A percentile compares a stretch with the other conserved stretches of the same genome.
Conservation (phyloP, 768 basidiomycete genomes). For the Dacryopinax primogenitus region DNA sequence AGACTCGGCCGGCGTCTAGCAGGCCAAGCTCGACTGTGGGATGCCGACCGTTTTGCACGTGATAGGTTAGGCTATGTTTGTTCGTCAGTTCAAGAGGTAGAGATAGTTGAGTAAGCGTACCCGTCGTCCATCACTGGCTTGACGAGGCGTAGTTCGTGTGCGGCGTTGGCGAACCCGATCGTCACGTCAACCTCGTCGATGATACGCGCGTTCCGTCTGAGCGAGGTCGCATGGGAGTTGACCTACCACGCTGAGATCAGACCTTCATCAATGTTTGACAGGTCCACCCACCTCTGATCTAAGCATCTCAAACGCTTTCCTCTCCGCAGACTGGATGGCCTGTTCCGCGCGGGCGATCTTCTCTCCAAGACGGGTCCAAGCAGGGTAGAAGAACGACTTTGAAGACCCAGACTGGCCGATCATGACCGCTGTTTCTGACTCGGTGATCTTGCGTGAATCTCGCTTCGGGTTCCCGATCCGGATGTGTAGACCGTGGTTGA, state of each 20-base stretch:
- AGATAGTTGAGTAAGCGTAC: constrained; percentile 33
- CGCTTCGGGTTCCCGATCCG: constrained; percentile 55
- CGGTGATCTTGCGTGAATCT: constrained; percentile 40
- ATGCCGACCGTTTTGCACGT: constrained; percentile 73
- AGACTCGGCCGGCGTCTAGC: constrained; percentile 54
- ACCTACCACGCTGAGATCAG: constrained; percentile 37
- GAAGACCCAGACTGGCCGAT: not conserved
- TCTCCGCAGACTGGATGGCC: constrained; percentile 48
- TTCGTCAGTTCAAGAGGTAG: not conserved
- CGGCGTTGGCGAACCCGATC: constrained; percentile 67
- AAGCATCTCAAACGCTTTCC: constrained; percentile 55
- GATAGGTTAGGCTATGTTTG: constrained; percentile 38
- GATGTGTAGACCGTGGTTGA: constrained; percentile 59
- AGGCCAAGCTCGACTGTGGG: constrained; percentile 87
- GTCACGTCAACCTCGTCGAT: constrained; percentile 81
- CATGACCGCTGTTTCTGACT: constrained; percentile 19
- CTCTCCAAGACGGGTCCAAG: constrained; percentile 65
- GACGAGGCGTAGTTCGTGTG: constrained; percentile 62
- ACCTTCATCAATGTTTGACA: not conserved
- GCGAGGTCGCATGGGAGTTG: constrained; percentile 37
- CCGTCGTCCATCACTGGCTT: constrained; percentile 55
- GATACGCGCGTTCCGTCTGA: constrained; percentile 65
- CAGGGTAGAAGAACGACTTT: constrained; percentile 47
- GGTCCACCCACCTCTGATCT: constrained; percentile 44
- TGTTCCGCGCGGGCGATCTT: constrained; percentile 45